Evolutionary conservation across 805 yeast genomes (phyloP).

Genomic region (Candida pini): DNA sequence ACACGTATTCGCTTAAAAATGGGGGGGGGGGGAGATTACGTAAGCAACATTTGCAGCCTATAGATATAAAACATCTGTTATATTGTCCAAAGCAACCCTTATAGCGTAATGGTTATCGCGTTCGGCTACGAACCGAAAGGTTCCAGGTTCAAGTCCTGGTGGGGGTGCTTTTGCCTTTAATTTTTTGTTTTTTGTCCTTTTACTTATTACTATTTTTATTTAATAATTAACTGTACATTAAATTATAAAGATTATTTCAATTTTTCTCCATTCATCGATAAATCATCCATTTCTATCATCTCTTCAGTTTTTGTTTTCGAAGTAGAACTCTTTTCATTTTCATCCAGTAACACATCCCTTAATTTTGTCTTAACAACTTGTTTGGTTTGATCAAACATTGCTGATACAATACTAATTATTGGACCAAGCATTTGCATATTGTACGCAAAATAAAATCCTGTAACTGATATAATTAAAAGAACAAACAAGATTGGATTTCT

Average conservation of each 20-base stretch:
- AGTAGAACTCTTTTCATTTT: constrained; percentile 15
- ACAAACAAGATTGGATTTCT: constrained; percentile 82
- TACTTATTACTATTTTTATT: background rate
- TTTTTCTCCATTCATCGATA: constrained; percentile 3
- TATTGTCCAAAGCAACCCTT: constrained; percentile 16
- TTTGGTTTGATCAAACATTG: constrained; percentile 52
- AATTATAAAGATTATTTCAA: too few species aligned
- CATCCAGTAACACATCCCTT: constrained; percentile 54
- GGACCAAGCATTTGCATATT: constrained; percentile 74
- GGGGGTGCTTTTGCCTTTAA: constrained; percentile 27
- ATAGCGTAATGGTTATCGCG: constrained; percentile 30
- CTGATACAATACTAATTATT: constrained; percentile 50
- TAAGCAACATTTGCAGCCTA: background rate
- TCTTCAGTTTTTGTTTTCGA: background rate
- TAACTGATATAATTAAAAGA: constrained; percentile 49
- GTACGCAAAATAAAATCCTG: constrained; percentile 62
- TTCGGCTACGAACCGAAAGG: constrained; percentile 31
- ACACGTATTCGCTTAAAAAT: too few species aligned
- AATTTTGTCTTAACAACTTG: constrained; percentile 54
- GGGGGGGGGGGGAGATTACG: too few species aligned
- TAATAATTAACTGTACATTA: background rate
- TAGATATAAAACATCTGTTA: background rate
- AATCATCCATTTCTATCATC: constrained; percentile 9
- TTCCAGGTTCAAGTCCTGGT: constrained; percentile 55
- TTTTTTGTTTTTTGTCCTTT: constrained; percentile 25